These are phyloP conservation scores for Aegilops speltoides DNA, from an alignment of 176 grass and related monocot species.

Conservation along the genomic window DNA sequence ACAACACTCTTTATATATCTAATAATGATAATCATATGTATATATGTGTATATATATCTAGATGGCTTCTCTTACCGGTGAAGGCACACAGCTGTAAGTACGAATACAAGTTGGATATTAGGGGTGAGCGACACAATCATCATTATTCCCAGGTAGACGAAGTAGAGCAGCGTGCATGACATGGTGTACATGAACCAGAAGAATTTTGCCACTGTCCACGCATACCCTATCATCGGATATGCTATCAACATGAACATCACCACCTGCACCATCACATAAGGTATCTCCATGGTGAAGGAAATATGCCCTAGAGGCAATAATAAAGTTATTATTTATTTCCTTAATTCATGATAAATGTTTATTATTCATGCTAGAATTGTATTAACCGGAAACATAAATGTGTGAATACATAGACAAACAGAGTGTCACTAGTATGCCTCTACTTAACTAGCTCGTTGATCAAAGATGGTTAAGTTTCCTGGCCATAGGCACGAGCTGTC, in stretches of 20 bases:
- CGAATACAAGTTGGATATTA: slow-evolving; percentile 51
- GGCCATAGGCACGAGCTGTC: too few species aligned
- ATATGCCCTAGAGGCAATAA: too few species aligned
- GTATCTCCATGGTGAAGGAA: slow-evolving; percentile 30
- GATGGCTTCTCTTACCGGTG: slow-evolving; percentile 45
- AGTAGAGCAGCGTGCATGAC: slow-evolving; percentile 65
- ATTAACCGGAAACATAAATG: too few species aligned
- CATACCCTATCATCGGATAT: slow-evolving; percentile 71
- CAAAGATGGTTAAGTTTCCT: too few species aligned
- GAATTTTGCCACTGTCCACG: slow-evolving; percentile 55
- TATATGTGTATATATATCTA: background rate
- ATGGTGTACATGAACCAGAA: slow-evolving; percentile 67
- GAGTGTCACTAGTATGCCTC: too few species aligned
- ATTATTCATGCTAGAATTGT: too few species aligned
- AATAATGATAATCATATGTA: too few species aligned
- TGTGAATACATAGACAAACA: too few species aligned
- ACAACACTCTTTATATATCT: background rate
- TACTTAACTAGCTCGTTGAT: too few species aligned
- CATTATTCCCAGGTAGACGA: slow-evolving; percentile 74
- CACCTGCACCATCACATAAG: slow-evolving; percentile 43
- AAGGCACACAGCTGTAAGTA: slow-evolving; percentile 58
- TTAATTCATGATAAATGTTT: too few species aligned
- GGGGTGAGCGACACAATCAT: slow-evolving; percentile 60
- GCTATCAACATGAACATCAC: slow-evolving; percentile 53
- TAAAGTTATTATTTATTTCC: too few species aligned